phyloP scores from a whole-genome alignment of 768 basidiomycete species.

The Russula vinacea region DNA sequence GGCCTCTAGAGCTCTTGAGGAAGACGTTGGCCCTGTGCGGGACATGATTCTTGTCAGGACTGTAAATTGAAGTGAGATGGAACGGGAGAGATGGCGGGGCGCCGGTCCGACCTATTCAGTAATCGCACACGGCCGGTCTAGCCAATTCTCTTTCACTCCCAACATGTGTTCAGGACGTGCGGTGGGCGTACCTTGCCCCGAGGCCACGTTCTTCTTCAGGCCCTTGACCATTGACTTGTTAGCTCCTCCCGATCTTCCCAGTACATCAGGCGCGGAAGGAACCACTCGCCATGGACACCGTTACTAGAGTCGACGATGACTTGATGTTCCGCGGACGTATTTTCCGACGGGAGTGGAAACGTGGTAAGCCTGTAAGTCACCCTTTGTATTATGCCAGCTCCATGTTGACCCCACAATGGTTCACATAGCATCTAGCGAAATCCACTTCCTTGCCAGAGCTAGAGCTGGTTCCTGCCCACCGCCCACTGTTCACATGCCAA shows the following conservation, averaged over 20 bases:
- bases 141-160: not conserved
- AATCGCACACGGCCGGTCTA: not conserved
- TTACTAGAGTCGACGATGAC: not conserved
- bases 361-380: constrained; percentile 14
- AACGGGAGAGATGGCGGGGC: not conserved
- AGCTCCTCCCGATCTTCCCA: not conserved
- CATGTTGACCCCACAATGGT: constrained; percentile 1
- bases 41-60: constrained; percentile 11
- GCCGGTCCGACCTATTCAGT: constrained; percentile 3
- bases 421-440: constrained; percentile 24
- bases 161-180: constrained; percentile 23
- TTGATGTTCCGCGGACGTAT: constrained; percentile 25
- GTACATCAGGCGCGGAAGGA: not conserved
- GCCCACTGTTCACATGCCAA: constrained; percentile 27
- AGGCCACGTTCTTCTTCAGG: constrained; percentile 7
- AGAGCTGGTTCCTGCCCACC: constrained; percentile 19
- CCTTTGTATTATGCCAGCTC: not conserved
- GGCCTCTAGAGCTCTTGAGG: constrained; percentile 66
- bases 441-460: constrained; percentile 27
- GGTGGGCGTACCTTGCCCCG: constrained; percentile 9
- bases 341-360: constrained; percentile 25
- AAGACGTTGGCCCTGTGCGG: constrained; percentile 37
- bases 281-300: not conserved
- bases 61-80: not conserved
- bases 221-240: not conserved